Percentiles rank a stretch among this genome's conserved stretches.
Evolutionary conservation across 495 filamentous ascomycete species (phyloP).

Genomic region (Tricharina praecox): DNA sequence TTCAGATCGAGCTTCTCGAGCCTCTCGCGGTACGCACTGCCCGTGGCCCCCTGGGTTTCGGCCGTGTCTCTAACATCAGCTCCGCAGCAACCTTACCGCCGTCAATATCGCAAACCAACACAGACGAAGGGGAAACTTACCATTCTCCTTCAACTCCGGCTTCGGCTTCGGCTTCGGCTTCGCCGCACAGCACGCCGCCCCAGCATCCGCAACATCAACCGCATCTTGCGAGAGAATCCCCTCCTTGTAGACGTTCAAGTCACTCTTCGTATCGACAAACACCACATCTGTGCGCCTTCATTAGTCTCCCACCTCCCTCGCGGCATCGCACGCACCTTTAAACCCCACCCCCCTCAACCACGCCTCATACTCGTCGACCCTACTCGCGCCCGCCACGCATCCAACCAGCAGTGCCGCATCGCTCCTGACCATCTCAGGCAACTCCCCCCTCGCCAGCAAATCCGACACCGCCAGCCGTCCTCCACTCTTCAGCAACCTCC

Average conservation of each 20-base stretch:
- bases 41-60: too few relatives aligned
- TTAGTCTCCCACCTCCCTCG: background rate
- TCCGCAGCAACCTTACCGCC: too few relatives aligned
- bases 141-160: too few relatives aligned
- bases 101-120: too few relatives aligned
- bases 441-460: slow-evolving; percentile 38
- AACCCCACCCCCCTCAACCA: slow-evolving; percentile 42
- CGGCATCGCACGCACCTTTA: slow-evolving; percentile 28
- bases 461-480: slow-evolving; percentile 50
- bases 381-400: slow-evolving; percentile 43
- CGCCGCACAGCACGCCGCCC: too few relatives aligned
- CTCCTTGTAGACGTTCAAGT: slow-evolving; percentile 43
- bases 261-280: slow-evolving; percentile 36
- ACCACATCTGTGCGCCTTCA: slow-evolving; percentile 32
- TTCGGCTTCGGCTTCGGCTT: too few relatives aligned
- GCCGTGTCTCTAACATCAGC: too few relatives aligned
- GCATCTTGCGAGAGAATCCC: too few relatives aligned
- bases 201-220: too few relatives aligned
- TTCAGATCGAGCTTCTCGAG: slow-evolving; percentile 3
- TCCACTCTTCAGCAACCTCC: slow-evolving; percentile 42
- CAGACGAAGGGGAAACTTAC: too few relatives aligned
- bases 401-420: slow-evolving; percentile 41
- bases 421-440: slow-evolving; percentile 34
- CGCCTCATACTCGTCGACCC: slow-evolving; percentile 37
- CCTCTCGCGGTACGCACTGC: background rate